Evolutionary conservation across 1,139 yeast genomes (phyloP).

Genomic region (Suhomyces ambrosiae): DNA sequence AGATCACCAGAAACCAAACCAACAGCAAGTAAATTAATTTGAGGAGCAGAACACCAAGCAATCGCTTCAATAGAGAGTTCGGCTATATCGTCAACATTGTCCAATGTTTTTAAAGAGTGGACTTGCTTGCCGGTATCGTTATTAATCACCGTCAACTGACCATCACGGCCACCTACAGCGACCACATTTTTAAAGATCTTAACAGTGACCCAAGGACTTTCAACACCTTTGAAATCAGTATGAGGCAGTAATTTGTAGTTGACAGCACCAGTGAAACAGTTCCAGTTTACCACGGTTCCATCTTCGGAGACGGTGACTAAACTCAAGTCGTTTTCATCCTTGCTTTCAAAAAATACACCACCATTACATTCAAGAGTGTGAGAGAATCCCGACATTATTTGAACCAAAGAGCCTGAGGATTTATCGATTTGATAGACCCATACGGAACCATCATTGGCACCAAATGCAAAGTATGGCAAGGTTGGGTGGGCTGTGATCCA

Average conservation of each 20-base stretch:
- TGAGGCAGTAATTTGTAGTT: slow-evolving; percentile 65
- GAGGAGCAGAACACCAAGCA: slow-evolving; percentile 70
- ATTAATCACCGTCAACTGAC: slow-evolving; percentile 75
- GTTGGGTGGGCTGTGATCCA: slow-evolving; percentile 84
- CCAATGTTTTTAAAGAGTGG: slow-evolving; percentile 64
- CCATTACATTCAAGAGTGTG: slow-evolving; percentile 79
- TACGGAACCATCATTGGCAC: slow-evolving; percentile 89
- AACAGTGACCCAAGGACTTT: slow-evolving; percentile 87
- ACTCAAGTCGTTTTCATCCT: slow-evolving; percentile 60
- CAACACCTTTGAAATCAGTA: slow-evolving; percentile 65
- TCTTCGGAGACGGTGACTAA: slow-evolving; percentile 86
- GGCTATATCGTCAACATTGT: slow-evolving; percentile 61
- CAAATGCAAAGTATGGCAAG: slow-evolving; percentile 80
- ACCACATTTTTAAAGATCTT: slow-evolving; percentile 50
- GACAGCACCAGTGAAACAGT: slow-evolving; percentile 74
- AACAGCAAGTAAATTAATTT: slow-evolving; percentile 65
- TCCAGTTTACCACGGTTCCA: slow-evolving; percentile 86
- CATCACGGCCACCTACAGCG: slow-evolving; percentile 86
- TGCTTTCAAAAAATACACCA: slow-evolving; percentile 71
- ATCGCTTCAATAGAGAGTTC: slow-evolving; percentile 87
- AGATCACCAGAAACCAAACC: slow-evolving; percentile 91
- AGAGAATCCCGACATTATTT: slow-evolving; percentile 76
- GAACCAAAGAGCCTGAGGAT: slow-evolving; percentile 54
- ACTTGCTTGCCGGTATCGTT: slow-evolving; percentile 71
- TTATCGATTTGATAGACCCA: slow-evolving; percentile 86